Base-by-base conservation (phyloP, 2,329 filamentous ascomycete species). In the Aspergillus sp. region DNA sequence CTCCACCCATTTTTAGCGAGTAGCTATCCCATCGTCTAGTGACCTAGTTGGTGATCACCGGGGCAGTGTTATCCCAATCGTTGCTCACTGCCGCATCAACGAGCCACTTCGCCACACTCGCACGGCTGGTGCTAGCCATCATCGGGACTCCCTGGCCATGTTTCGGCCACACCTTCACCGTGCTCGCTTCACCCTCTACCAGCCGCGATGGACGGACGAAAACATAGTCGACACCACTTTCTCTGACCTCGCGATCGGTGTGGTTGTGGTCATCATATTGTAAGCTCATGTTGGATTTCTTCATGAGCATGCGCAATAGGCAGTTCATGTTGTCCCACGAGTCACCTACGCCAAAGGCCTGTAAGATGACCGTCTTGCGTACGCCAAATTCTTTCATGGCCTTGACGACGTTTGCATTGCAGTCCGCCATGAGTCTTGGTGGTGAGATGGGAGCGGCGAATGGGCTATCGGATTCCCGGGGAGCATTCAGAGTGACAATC, bases 401-500 rank as follows among this genome's bases (percentile, higher is more conserved):
- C 0, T 58, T 47, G 9, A 71, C 49, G 3, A 69, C 50, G 36
- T 70, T 67, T 19, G 54, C 56, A 11, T 69, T 63, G 11, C 67
- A 63, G 43, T 72, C 66, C 2, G 69, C 67, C 65, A 80, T 73
- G n/a, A 79, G 60, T 3, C 69, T 62, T 0, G 64, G 63, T 0
- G 73, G 70, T 0, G 68, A 64, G 11, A 71, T 65, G 2, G 69
- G 61, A 3, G 67, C 61, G 1, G 75, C 59, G 52, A 79, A 78
- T 4, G 73, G 77, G 32, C 62, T 74, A 43, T 75, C 73, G 19
- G 61, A 67, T 6, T 59, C 60, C 30, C 75, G 69, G 5, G 67
- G 66, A 1, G 75, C 69, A 46, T 67, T 73, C 9, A 81, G 70
- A 0, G 78, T 72, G 13, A 74, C 62, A 32, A 80, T 60, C 26